Conservation (phyloP, 2,329 filamentous ascomycete species). For the Dactylellina parvicollis region DNA sequence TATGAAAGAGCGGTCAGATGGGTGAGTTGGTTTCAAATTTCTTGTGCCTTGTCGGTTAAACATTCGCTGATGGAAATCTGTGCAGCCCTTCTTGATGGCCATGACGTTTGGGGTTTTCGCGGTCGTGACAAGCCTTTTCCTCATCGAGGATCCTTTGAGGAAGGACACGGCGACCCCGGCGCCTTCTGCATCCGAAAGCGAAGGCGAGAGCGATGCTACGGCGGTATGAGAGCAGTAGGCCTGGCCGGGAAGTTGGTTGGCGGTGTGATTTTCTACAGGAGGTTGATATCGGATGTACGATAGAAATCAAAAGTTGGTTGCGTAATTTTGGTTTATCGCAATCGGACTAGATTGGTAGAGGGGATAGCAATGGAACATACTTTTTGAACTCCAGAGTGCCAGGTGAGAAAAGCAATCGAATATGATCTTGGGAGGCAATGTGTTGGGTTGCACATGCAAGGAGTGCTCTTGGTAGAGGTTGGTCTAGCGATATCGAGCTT, state of each 20-base stretch:
- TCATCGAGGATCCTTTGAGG: constrained; percentile 41
- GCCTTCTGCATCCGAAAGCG: constrained; percentile 21
- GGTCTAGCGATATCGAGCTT: too few relatives aligned
- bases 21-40: constrained; percentile 14
- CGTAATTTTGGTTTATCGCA: too few relatives aligned
- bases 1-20: constrained; percentile 69
- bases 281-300: too few relatives aligned
- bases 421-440: too few relatives aligned
- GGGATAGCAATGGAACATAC: too few relatives aligned
- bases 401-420: too few relatives aligned
- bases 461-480: too few relatives aligned
- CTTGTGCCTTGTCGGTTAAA: background rate
- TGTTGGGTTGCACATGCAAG: too few relatives aligned
- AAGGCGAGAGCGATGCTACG: background rate
- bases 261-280: background rate
- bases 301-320: too few relatives aligned
- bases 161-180: constrained; percentile 3
- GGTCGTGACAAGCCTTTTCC: constrained; percentile 30
- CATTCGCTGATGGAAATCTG: background rate
- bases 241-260: background rate
- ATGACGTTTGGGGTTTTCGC: constrained; percentile 5
- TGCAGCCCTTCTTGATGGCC: constrained; percentile 44
- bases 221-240: background rate
- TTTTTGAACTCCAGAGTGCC: too few relatives aligned
- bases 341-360: too few relatives aligned